Percentiles rank a stretch among this genome's conserved stretches.
Conservation (phyloP, 2,329 filamentous ascomycete genomes). For the Fusarium dimerum region DNA sequence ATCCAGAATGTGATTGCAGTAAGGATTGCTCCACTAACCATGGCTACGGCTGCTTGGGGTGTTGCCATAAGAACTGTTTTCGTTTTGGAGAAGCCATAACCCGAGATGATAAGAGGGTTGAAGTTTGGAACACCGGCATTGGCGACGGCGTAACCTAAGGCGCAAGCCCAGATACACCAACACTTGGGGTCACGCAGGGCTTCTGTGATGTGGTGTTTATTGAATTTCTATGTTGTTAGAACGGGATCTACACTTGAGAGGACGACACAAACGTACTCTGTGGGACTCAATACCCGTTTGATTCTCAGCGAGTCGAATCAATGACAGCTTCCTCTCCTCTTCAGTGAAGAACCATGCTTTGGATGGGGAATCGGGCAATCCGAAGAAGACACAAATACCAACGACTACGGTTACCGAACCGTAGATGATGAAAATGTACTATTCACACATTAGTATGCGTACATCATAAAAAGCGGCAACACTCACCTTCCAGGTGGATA, state of each 20-base stretch:
- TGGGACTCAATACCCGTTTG: conserved; percentile 9
- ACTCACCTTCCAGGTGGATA: conserved; percentile 23
- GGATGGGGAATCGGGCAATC: conserved; percentile 20
- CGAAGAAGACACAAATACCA: conserved; percentile 13
- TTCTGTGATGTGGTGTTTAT: conserved; percentile 17
- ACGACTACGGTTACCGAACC: conserved; percentile 18
- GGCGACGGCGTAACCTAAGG: conserved; percentile 64
- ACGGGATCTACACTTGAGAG: not conserved
- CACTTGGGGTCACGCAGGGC: conserved; percentile 22
- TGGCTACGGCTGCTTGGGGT: conserved; percentile 35
- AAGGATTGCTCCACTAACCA: conserved; percentile 25
- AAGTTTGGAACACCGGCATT: conserved; percentile 70
- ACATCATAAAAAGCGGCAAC: rapidly evolving
- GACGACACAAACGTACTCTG: not conserved
- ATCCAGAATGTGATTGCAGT: conserved; percentile 29
- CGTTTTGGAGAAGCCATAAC: conserved; percentile 37
- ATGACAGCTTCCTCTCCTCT: conserved; percentile 17
- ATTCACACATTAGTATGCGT: rapidly evolving
- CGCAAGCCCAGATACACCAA: conserved; percentile 27
- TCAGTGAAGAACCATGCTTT: conserved; percentile 25
- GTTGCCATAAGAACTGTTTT: conserved; percentile 34
- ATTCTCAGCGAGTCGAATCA: conserved; percentile 11
- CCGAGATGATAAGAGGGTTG: conserved; percentile 61
- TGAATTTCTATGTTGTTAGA: conserved; percentile 16
- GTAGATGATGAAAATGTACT: conserved; percentile 30